Base-by-base conservation (phyloP, 441 rosid genomes). In the Caryocar brasiliense region DNA sequence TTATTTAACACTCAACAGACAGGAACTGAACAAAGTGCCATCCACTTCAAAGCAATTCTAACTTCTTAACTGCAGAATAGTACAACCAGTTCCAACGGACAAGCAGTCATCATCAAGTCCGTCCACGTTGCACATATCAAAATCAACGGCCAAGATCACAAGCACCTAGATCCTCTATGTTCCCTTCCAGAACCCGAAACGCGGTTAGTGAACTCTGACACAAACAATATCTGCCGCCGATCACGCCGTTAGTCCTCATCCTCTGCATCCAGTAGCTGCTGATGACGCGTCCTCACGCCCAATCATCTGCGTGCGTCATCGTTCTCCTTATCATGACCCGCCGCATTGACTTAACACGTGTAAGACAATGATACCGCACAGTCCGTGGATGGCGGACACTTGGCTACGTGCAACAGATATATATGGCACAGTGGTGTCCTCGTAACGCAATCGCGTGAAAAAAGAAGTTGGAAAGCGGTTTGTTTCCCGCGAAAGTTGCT, bases 311-410 rank as follows among this genome's bases (percentile, higher is more conserved):
- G 28, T 11, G 12, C 47, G 10, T 23, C 41, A 34, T 40, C 29
- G 33, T 27, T 15, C 12, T 39, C 59, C 43, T 32, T 30, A 40
- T 58, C 47, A 37, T 41, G 36, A 6, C 17, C n/a, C 22, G 8
- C 20, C 29, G 28, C 22, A 3, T 38, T 2, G 24, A 7, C 34
- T 13, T 21, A 28, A 56, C 64, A 57, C 58, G 64, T 51, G 19
- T 40, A 1, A 11, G 1, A 0, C 40, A 11, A n/a, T n/a, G 0
- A 1, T 11, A 2, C 7, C 10, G 11, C 26, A 21, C 18, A 9
- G 8, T 7, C 1, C 42, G n/a, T 8, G 1, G 35, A 51, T 3
- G 12, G n/a, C 11, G n/a, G 59, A 56, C 51, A 60, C 63, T 59
- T 56, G 58, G 58, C 23, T 11, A 11, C 13, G 27, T 33, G 30